These are phyloP conservation scores for Leersia perrieri DNA, from an alignment of 176 grass and related monocot genomes.

Conservation along the genomic window DNA sequence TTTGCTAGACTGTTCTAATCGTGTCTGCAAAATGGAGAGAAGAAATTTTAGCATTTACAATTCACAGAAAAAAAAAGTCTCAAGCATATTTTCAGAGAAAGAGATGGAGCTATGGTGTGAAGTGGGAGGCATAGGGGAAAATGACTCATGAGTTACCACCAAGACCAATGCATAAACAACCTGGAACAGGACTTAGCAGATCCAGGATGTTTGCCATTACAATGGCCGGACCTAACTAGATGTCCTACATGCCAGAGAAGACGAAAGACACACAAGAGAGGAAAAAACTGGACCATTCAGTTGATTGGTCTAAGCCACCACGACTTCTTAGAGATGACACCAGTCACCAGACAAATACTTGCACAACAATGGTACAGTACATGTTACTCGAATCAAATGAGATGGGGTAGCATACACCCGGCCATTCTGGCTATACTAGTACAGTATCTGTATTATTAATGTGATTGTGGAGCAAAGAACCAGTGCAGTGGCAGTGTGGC, in stretches of 20 bases:
- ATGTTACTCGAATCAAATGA: not conserved
- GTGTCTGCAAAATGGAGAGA: conserved; percentile 19
- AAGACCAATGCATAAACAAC: conserved; percentile 6
- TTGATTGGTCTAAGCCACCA: not conserved
- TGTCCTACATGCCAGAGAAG: not conserved
- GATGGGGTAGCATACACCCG: not conserved
- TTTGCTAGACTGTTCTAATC: conserved; percentile 5
- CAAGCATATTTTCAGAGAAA: no score
- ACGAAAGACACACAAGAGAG: not conserved
- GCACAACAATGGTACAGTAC: not conserved
- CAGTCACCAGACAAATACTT: no score
- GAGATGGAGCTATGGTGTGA: no score
- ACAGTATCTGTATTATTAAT: not conserved
- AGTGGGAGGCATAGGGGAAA: not conserved
- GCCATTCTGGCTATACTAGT: not conserved
- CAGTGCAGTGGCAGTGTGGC: not conserved
- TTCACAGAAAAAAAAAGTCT: not conserved
- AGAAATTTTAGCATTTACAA: not conserved
- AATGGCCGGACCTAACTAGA: not conserved
- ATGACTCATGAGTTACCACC: not conserved
- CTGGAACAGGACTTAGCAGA: not conserved
- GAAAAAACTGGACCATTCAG: not conserved
- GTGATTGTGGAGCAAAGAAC: not conserved
- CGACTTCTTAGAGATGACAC: not conserved
- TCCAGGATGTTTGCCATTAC: conserved; percentile 4